Evolutionary conservation across 1,139 yeast species (phyloP), one percentile per base, ranked within the genome.

Genomic region (Sugiyamaella grinbergsii): DNA sequence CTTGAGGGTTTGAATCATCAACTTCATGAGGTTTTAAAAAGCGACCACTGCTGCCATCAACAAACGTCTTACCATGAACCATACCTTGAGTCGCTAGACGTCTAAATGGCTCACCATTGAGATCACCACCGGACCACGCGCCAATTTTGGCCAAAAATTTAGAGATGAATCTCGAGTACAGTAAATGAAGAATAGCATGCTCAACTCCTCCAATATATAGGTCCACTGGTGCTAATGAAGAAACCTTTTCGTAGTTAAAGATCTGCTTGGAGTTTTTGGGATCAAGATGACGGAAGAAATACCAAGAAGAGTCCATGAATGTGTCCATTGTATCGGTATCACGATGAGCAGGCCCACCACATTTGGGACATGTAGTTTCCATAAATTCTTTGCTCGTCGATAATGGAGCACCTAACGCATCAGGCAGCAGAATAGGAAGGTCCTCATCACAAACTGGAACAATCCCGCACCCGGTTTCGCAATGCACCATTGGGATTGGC

Each of bases 291-390:
- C 98, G 78, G 72, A 93, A 84, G 66, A 80, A 87, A 67, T 93
- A 93, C 98, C 98, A 93, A 1, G 98, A 89, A 10, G 96, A 87
- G 68, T 93, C 98, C 83, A 93, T 91, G 62, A 93, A 93, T 0
- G 98, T 93, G 64, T 93, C 98, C 98, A 93, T 93, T 0, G 98
- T 93, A 63, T 93, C 98, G 0, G 98, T 89, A 57, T 93, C 98
- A 58, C 98, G 78, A 51, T 77, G 82, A 0, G 98, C 96, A 18
- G 76, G 73, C 0, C 74, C 71, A 5, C 83, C 83, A 71, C 98
- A 93, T 0, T 79, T 77, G 4, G 98, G 98, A 66, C 98, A 93
- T 29, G 72, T 68, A 0, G 86, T 80, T 53, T 86, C 74, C 4
- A 83, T 81, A 71, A 88, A 93, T n/a, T 82, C 84, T 0, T 78